Base-by-base conservation (phyloP, 2,329 filamentous ascomycete genomes). In the Fusarium sp. region DNA sequence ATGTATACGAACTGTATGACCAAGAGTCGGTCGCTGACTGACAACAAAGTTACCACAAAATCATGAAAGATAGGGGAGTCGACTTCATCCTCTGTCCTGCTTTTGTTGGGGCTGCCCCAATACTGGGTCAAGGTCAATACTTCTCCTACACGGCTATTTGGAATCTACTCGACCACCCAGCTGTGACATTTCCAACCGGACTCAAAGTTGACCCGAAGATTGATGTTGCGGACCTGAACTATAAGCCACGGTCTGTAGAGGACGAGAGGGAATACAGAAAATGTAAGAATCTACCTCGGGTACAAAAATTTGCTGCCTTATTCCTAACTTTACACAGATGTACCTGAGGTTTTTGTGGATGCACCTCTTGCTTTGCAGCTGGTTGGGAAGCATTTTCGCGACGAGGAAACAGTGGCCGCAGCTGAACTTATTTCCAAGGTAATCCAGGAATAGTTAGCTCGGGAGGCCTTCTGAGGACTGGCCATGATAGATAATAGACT, bases 81-180 rank as follows among this genome's bases (percentile, higher is more conserved):
- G 74, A 77, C 42, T 69, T 76, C 31, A 71, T 77, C 11, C 66
- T 77, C 15, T 75, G 74, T 31, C 75, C 75, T 2, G 69, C 66
- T 2, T 76, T 70, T 17, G 58, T 73, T 4, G 75, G 75, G 17
- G 66, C 63, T 13, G 72, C 69, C 4, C 66, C 68, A 3, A 55
- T 38, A 5, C 61, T 69, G 7, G 75, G 68, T 5, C 62, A 31
- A 26, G 44, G 17, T 10, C 26, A 42, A 20, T 42, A 24, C 38
- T 40, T 46, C 9, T 7, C 24, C 18, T 46, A 46, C 13, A 31
- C 26, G 13, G 44, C 44, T 8, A 33, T 46, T 18, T 46, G 44
- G 44, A 46, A 46, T 9, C 34, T 46, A 10, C 44, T 33, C 15
- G 44, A 46, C 26, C 44, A 46, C 5, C 44, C 44, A 8, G 17